phyloP scores from a whole-genome alignment of 108 stramenopile genomes.

The Aurantiochytrium sp. region DNA sequence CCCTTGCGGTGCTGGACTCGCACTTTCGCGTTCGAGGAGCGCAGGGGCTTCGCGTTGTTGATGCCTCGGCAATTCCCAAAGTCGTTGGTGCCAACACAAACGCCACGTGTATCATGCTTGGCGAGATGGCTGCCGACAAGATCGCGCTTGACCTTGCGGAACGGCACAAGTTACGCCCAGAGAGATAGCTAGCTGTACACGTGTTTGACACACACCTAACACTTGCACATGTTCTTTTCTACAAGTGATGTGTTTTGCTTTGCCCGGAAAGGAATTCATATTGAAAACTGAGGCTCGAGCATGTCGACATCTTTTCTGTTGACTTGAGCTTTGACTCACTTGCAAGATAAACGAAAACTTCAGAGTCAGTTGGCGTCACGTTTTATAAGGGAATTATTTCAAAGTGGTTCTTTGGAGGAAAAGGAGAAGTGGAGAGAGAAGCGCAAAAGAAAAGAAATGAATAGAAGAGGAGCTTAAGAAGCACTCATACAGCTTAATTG shows the following conservation, averaged over 20 bases:
- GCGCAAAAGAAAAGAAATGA: neutral
- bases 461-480: neutral
- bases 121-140: neutral
- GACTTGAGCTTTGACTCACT: too few species aligned
- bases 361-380: too few species aligned
- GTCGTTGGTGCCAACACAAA: neutral
- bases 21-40: conserved; percentile 26
- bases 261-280: too few species aligned
- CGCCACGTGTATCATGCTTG: neutral
- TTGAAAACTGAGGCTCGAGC: too few species aligned
- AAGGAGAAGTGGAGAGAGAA: neutral
- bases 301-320: too few species aligned
- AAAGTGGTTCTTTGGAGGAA: too few species aligned
- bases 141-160: neutral
- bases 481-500: neutral
- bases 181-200: neutral
- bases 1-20: conserved; percentile 18
- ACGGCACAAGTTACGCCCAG: neutral
- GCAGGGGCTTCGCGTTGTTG: conserved; percentile 25
- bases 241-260: too few species aligned
- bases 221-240: too few species aligned
- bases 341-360: too few species aligned
- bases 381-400: too few species aligned
- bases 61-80: conserved; percentile 26
- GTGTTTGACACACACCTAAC: neutral